phyloP scores from a whole-genome alignment of 805 yeast species.

The Lachancea cidri region DNA sequence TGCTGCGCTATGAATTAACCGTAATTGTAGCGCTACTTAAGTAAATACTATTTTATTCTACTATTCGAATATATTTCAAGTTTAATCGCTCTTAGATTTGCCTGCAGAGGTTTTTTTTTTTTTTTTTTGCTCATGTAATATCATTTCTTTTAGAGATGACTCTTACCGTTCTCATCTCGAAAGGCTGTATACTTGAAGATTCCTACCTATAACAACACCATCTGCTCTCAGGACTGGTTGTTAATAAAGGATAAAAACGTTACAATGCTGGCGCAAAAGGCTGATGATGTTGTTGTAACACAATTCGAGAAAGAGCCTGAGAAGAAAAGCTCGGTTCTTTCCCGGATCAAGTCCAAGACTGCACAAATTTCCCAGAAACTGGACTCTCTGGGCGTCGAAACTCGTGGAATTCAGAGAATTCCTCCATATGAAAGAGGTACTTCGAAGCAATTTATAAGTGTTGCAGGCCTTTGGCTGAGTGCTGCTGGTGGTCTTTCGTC shows the following conservation, averaged over 20 bases:
- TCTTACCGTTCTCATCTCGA: neutral
- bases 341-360: slow-evolving; percentile 1
- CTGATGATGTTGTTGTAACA: neutral
- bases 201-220: neutral
- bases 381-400: slow-evolving; percentile 62
- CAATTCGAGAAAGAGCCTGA: neutral
- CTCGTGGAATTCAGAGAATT: slow-evolving; percentile 74
- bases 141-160: neutral
- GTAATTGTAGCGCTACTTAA: too few species aligned
- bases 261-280: neutral
- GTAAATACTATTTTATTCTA: too few species aligned
- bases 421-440: slow-evolving; percentile 60
- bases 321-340: neutral
- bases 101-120: neutral
- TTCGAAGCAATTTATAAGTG: slow-evolving; percentile 38
- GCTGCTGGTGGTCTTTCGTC: slow-evolving; percentile 88
- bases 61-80: too few species aligned
- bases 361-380: slow-evolving; percentile 38
- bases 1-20: too few species aligned
- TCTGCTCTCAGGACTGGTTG: too few species aligned
- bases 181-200: neutral
- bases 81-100: neutral
- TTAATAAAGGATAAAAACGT: too few species aligned
- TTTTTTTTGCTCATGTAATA: neutral
- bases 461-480: slow-evolving; percentile 74